Evolutionary conservation across 768 basidiomycete genomes (phyloP).

Genomic region (Agaricus sinodeliciosus): DNA sequence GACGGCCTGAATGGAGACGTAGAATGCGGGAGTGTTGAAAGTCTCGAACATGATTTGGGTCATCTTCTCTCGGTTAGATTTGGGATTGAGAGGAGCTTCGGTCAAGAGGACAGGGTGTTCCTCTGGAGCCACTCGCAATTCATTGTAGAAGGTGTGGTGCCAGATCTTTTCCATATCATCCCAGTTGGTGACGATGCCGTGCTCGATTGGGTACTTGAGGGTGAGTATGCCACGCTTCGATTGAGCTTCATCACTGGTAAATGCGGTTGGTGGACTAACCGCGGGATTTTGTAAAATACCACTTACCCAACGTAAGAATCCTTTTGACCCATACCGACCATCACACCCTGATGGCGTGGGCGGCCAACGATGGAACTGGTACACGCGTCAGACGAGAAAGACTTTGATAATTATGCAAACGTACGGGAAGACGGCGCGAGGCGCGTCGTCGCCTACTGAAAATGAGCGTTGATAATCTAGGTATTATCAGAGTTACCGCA

Average conservation of each 20-base stretch:
- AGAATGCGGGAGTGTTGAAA: slow-evolving; percentile 89
- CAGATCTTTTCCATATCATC: slow-evolving; percentile 99
- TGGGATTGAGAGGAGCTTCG: slow-evolving; percentile 92
- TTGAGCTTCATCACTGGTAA: slow-evolving; percentile 85
- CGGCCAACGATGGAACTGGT: slow-evolving; percentile 87
- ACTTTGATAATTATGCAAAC: slow-evolving; percentile 23
- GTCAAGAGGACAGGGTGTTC: slow-evolving; percentile 90
- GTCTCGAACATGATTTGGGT: slow-evolving; percentile 97
- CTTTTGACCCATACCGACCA: slow-evolving; percentile 97
- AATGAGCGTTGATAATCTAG: slow-evolving; percentile 13
- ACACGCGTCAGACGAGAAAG: neutral
- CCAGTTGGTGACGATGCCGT: slow-evolving; percentile 97
- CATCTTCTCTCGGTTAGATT: slow-evolving; percentile 91
- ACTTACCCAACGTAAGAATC: slow-evolving; percentile 92
- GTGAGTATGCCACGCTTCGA: slow-evolving; percentile 91
- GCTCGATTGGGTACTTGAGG: slow-evolving; percentile 89
- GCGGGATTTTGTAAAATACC: neutral
- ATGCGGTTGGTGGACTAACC: slow-evolving; percentile 71
- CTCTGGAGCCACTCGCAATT: slow-evolving; percentile 88
- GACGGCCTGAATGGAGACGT: slow-evolving; percentile 88
- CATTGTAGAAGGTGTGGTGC: slow-evolving; percentile 98
- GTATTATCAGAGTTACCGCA: slow-evolving; percentile 21
- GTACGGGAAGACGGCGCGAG: slow-evolving; percentile 92
- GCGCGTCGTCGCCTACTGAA: slow-evolving; percentile 75
- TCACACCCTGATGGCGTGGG: slow-evolving; percentile 90